phyloP scores from a whole-genome alignment of 208 protist species.

The Trichomonas gallinae region DNA sequence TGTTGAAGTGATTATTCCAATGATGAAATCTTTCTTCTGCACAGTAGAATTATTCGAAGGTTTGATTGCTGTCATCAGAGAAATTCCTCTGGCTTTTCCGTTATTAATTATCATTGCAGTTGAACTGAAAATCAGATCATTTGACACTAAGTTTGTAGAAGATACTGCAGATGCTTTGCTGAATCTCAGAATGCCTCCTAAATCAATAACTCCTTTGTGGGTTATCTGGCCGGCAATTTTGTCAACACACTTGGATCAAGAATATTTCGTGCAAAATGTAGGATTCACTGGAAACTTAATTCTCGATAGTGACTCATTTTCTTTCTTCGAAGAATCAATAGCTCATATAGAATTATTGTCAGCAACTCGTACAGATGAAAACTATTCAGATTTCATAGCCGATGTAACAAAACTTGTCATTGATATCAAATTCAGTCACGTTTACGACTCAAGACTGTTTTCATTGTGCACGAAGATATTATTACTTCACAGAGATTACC shows the following conservation, averaged over 20 bases:
- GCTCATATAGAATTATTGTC: background rate
- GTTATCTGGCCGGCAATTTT: background rate
- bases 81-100: background rate
- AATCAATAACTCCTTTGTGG: background rate
- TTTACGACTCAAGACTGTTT: background rate
- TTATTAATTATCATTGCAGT: background rate
- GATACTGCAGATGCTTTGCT: background rate
- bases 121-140: background rate
- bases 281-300: background rate
- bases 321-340: background rate
- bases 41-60: background rate
- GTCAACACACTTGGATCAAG: background rate
- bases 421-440: background rate
- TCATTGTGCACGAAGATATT: background rate
- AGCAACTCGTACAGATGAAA: background rate
- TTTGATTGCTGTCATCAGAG: background rate
- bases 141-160: background rate
- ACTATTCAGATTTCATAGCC: background rate
- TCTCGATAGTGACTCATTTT: background rate
- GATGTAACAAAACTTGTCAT: background rate
- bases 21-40: background rate
- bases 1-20: background rate
- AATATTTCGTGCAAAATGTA: background rate
- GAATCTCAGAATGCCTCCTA: background rate
- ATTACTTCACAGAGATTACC: background rate